Evolutionary conservation across 306 rosid species (phyloP).

Genomic region (Calophaca sinica): DNA sequence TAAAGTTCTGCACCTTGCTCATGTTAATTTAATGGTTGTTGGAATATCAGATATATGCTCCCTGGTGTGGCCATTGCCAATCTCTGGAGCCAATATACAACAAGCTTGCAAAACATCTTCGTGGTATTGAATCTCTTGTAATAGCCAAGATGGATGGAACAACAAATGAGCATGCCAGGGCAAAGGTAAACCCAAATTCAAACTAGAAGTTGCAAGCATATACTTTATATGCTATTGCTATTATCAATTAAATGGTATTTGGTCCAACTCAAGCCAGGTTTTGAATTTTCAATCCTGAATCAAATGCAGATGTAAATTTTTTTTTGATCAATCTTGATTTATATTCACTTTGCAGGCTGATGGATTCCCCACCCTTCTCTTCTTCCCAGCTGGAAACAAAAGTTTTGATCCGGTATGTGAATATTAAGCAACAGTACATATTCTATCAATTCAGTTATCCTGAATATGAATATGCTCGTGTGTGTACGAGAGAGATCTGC

Average conservation of each 20-base stretch:
- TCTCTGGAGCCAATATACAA: slow-evolving; percentile 87
- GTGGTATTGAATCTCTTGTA: slow-evolving; percentile 76
- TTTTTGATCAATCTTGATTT: slow-evolving; percentile 27
- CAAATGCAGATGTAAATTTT: slow-evolving; percentile 16
- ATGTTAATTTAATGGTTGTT: slow-evolving; percentile 24
- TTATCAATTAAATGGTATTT: slow-evolving; percentile 20
- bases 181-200: slow-evolving; percentile 68
- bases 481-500: background rate
- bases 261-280: slow-evolving; percentile 20
- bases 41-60: slow-evolving; percentile 85
- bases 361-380: slow-evolving; percentile 62
- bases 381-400: slow-evolving; percentile 69
- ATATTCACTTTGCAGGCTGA: slow-evolving; percentile 55
- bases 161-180: slow-evolving; percentile 97
- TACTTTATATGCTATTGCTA: slow-evolving; percentile 12
- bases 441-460: slow-evolving; percentile 37
- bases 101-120: slow-evolving; percentile 93
- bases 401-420: slow-evolving; percentile 61
- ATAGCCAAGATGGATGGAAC: slow-evolving; percentile 99
- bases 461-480: background rate
- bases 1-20: slow-evolving; percentile 31
- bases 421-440: slow-evolving; percentile 23
- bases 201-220: slow-evolving; percentile 14
- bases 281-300: slow-evolving; percentile 24
- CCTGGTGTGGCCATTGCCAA: slow-evolving; percentile 99